phyloP scores from a whole-genome alignment of 2,329 filamentous ascomycete genomes.

The Claviceps purpurea region DNA sequence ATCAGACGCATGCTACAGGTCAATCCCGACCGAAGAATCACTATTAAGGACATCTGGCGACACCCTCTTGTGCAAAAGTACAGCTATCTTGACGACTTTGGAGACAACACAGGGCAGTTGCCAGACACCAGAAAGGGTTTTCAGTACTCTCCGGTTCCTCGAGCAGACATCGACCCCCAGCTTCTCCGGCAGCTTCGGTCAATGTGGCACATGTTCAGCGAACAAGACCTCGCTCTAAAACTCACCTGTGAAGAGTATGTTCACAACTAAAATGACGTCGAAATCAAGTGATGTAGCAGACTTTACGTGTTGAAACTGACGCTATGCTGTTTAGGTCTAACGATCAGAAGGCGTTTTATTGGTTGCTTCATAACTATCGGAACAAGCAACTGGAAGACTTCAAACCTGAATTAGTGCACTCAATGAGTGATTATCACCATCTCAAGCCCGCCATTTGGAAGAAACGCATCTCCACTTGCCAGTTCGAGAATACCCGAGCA shows the following conservation, averaged over 20 bases:
- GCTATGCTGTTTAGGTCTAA: conserved; percentile 46
- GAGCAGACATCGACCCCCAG: conserved; percentile 63
- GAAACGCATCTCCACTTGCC: conserved; percentile 47
- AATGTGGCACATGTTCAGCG: conserved; percentile 77
- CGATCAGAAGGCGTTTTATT: conserved; percentile 90
- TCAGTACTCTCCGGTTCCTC: conserved; percentile 42
- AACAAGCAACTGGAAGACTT: conserved; percentile 83
- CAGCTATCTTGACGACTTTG: conserved; percentile 57
- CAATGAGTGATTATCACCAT: conserved; percentile 84
- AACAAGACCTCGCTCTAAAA: conserved; percentile 55
- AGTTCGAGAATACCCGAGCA: conserved; percentile 36
- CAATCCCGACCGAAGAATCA: conserved; percentile 67
- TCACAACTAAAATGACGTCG: too few relatives aligned
- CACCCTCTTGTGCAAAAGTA: conserved; percentile 83
- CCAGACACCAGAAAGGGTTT: conserved; percentile 48
- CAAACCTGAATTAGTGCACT: conserved; percentile 65
- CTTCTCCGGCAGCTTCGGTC: conserved; percentile 76
- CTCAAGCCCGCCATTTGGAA: conserved; percentile 45
- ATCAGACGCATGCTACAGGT: conserved; percentile 67
- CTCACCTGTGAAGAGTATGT: conserved; percentile 53
- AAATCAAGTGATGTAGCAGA: too few relatives aligned
- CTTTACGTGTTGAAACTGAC: conserved; percentile 11
- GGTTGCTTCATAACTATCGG: conserved; percentile 66
- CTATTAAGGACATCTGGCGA: conserved; percentile 68
- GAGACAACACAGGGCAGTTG: conserved; percentile 38